These are phyloP conservation scores for Colletotrichum sidae DNA, from an alignment of 2,329 filamentous ascomycete genomes.

Conservation along the genomic window DNA sequence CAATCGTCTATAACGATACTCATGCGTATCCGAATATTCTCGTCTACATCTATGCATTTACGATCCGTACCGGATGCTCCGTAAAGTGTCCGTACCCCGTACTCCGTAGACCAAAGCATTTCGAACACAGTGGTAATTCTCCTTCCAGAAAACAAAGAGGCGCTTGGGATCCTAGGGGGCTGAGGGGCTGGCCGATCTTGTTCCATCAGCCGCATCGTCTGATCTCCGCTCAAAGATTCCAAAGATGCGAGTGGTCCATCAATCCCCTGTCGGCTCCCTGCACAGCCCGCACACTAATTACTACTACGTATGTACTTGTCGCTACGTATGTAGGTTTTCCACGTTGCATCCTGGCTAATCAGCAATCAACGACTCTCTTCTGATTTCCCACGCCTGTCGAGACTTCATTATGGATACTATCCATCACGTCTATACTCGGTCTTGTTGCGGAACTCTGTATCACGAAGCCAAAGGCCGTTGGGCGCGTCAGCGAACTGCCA, in stretches of 20 bases:
- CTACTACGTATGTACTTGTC: too few relatives aligned
- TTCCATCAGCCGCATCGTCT: conserved; percentile 39
- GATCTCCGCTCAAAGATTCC: conserved; percentile 34
- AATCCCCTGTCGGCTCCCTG: conserved; percentile 27
- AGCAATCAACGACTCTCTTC: conserved; percentile 33
- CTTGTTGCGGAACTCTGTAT: too few relatives aligned
- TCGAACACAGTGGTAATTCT: neutral
- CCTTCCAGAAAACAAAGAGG: conserved; percentile 19
- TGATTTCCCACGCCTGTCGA: conserved; percentile 9
- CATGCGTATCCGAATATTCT: too few relatives aligned
- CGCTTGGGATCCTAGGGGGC: conserved; percentile 9
- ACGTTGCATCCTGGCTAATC: conserved; percentile 35
- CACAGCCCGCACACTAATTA: conserved; percentile 18
- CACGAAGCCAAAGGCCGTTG: neutral
- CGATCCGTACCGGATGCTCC: too few relatives aligned
- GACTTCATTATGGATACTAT: conserved; percentile 6
- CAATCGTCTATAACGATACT: too few relatives aligned
- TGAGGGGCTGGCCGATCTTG: conserved; percentile 34
- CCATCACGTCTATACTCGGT: conserved; percentile 4
- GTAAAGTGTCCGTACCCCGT: too few relatives aligned
- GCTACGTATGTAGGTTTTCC: conserved; percentile 16
- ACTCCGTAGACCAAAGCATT: too few relatives aligned
- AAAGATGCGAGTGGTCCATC: conserved; percentile 38
- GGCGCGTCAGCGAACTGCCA: neutral
- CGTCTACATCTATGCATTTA: too few relatives aligned